Evolutionary conservation across 176 grass and related monocot genomes (phyloP), one percentile per base, ranked within the genome.

Genomic region (Elaeis guineensis): DNA sequence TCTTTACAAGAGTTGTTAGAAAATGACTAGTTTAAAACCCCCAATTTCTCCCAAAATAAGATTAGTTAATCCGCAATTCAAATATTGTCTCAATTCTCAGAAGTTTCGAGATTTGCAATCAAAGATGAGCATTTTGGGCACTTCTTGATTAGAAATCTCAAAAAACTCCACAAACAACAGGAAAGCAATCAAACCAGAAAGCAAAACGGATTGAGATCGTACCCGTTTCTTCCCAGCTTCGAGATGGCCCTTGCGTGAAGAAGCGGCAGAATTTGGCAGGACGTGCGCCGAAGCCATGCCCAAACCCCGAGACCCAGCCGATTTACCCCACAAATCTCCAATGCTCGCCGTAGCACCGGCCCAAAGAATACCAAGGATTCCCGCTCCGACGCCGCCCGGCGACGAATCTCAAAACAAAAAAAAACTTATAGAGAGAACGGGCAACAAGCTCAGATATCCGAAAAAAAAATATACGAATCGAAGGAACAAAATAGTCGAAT

Each of bases 221-320:
- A 99, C 94, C 85, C 68, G 75, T 58, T 99, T 99, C 88, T 99
- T 99, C 60, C 94, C 94, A 39, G 89, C 74, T 73, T 93, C 88
- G 52, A 92, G 88, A 64, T 92, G 85, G 29, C 77, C 79, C 67
- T 93, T 89, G 52, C 85, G 88, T 70, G 76, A 53, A 49, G 81
- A 84, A 52, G 53, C 56, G 55, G 75, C 21, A 48, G 77, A 62
- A 77, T 52, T 76, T 3, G 74, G 74, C 57, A 73, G 54, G 51
- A 68, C 86, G 73, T 87, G 83, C 74, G 81, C 78, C 64, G 87
- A 98, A 68, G 81, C 87, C 93, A 98, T 98, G 20, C 16, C 16
- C 16, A 32, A n/a, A 9, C 15, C 5, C 17, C 17, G 5, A 60
- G 12, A 30, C n/a, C 35, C 35, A 8, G 11, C 9, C 16, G 21